Conservation (phyloP, 169 alveolate genomes). For the Eimeria sp. region DNA sequence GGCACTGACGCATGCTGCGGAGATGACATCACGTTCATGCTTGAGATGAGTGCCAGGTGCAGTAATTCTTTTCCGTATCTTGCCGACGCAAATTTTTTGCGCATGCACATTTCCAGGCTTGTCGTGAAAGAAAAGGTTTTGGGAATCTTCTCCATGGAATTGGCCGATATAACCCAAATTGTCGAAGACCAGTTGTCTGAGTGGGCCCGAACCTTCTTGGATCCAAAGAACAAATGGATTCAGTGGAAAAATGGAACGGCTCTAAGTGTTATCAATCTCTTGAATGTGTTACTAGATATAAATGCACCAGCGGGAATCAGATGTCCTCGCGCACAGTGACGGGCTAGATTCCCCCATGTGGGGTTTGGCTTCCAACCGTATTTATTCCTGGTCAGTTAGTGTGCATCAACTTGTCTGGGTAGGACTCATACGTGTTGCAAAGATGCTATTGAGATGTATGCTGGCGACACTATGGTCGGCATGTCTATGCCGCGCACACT, state of each 20-base stretch:
- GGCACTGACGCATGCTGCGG: constrained; percentile 81
- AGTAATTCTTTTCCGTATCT: constrained; percentile 18
- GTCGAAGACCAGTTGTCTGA: constrained; percentile 64
- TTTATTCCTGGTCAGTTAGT: background rate
- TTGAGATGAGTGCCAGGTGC: constrained; percentile 42
- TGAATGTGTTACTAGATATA: constrained; percentile 45
- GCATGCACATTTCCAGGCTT: constrained; percentile 41
- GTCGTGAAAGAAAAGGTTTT: constrained; percentile 52
- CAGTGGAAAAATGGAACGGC: constrained; percentile 56
- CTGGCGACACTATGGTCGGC: background rate
- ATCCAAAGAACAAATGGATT: constrained; percentile 49
- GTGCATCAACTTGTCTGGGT: background rate
- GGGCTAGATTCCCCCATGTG: background rate
- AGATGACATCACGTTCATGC: constrained; percentile 27
- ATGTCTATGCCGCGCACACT: background rate
- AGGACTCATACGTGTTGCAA: background rate
- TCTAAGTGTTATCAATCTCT: constrained; percentile 20
- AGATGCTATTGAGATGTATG: background rate
- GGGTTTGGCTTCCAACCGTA: background rate
- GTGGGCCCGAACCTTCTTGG: constrained; percentile 20
- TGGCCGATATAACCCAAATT: constrained; percentile 62
- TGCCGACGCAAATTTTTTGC: background rate
- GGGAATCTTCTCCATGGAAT: constrained; percentile 65
- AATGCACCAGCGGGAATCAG: constrained; percentile 80
- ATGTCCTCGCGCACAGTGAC: constrained; percentile 37